Evolutionary conservation across 2,329 filamentous ascomycete genomes (phyloP), one percentile per base, ranked within the genome.

Genomic region (Colletotrichum phormii): DNA sequence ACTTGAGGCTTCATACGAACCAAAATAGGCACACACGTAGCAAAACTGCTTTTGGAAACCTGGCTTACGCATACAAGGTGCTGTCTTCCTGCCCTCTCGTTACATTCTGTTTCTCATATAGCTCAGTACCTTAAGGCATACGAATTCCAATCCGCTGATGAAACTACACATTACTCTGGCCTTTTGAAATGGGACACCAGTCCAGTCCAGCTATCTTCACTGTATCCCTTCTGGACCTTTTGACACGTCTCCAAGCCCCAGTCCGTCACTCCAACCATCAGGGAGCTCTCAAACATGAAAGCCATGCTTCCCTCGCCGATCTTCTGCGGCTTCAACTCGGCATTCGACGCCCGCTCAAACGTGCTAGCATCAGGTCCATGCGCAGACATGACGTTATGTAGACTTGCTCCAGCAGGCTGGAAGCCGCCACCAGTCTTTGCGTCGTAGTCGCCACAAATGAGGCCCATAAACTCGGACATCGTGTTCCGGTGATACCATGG

Each of bases 371-470:
- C 87, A 1, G 87, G 87, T 2, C 84, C 84, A 81, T 73, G 89
- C 0, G 87, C 88, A 67, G 87, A 88, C 85, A 90, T 91, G 2
- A 89, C 86, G 77, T 90, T 90, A 75, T 91, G 89, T 77, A 86
- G 78, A 24, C 80, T 82, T 11, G 83, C 84, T 31, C 84, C 84
- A 22, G 82, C 84, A 3, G 84, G 84, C 62, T 83, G 80, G 76
- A 86, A 86, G 1, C 82, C 84, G 42, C 76, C 78, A 12, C 79
- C 88, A 85, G 42, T 84, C 77, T 89, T 78, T 26, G 87, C 86
- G 67, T 88, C 84, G 74, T 86, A 86, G 58, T 83, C 78, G 0
- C 84, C 84, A 57, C 78, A 77, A n/a, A 86, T 83, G 31, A 86
- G 78, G 12, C 84, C 84, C 84, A 86, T 85, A 76, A 86, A 86